Conservation (phyloP, 352 stramenopile genomes). For the Pythium rishiriense region DNA sequence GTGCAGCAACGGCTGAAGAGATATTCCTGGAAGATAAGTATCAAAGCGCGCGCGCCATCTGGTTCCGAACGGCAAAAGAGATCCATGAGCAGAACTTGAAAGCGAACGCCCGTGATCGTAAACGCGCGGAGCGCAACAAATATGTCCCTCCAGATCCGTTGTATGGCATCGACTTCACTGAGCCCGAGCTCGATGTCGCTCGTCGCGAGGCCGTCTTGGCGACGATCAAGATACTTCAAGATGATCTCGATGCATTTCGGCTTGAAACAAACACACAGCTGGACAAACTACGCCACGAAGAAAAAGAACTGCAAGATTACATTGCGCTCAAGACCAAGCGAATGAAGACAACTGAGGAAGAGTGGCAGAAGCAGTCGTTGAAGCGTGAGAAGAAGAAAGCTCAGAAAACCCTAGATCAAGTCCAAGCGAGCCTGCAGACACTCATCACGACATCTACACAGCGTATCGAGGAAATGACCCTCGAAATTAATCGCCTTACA, state of each 20-base stretch:
- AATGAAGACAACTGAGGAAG: constrained; percentile 74
- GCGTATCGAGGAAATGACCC: constrained; percentile 62
- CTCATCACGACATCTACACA: constrained; percentile 49
- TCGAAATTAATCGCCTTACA: constrained; percentile 60
- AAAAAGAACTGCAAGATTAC: constrained; percentile 72
- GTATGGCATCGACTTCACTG: constrained; percentile 68
- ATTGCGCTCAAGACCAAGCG: constrained; percentile 74
- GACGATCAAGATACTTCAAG: constrained; percentile 45
- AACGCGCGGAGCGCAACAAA: constrained; percentile 37
- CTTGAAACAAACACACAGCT: constrained; percentile 66
- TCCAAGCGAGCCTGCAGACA: constrained; percentile 48
- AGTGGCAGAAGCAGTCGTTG: constrained; percentile 82
- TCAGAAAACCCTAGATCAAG: constrained; percentile 51
- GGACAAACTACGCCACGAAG: constrained; percentile 56
- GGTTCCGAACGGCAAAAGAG: constrained; percentile 38
- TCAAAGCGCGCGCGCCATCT: constrained; percentile 44
- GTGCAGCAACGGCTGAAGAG: constrained; percentile 44
- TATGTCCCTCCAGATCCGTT: constrained; percentile 39
- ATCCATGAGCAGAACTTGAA: constrained; percentile 48
- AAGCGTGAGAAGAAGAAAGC: constrained; percentile 85
- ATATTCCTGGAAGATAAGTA: constrained; percentile 71
- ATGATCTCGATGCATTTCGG: constrained; percentile 59
- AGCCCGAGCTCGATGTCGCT: constrained; percentile 60
- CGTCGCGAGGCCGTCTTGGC: constrained; percentile 58
- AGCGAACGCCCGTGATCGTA: constrained; percentile 27